A percentile compares a stretch with the other conserved stretches of the same genome.
phyloP scores from a whole-genome alignment of 192 early-diverging fungal species.

The Radiomyces spectabilis region DNA sequence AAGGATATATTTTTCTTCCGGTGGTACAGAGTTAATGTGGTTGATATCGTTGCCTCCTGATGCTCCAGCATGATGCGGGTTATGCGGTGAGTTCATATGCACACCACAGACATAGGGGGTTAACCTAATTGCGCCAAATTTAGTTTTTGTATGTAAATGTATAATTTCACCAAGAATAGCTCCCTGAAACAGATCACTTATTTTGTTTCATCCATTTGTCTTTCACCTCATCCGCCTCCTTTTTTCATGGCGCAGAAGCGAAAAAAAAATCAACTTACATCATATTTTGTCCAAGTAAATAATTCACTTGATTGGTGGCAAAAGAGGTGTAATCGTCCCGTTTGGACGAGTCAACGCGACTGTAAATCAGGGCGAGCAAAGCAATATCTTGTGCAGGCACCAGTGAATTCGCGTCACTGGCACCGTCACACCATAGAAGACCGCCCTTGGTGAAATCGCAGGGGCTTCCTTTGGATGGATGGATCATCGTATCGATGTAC shows the following conservation, averaged over 20 bases:
- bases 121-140: slow-evolving; percentile 14
- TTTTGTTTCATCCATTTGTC: background rate
- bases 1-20: slow-evolving; percentile 26
- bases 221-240: background rate
- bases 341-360: slow-evolving; percentile 6
- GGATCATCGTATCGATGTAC: slow-evolving; percentile 30
- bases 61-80: slow-evolving; percentile 50
- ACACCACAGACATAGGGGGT: slow-evolving; percentile 52
- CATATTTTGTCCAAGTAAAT: slow-evolving; percentile 46
- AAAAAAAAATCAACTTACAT: slow-evolving; percentile 25
- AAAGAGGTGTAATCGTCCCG: slow-evolving; percentile 10
- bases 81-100: slow-evolving; percentile 48
- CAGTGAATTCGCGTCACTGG: slow-evolving; percentile 22
- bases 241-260: too few relatives aligned
- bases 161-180: background rate
- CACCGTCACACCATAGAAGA: slow-evolving; percentile 28
- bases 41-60: slow-evolving; percentile 38
- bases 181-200: background rate
- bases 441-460: slow-evolving; percentile 40
- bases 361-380: slow-evolving; percentile 29
- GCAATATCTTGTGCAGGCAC: slow-evolving; percentile 27
- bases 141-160: background rate
- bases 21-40: slow-evolving; percentile 30
- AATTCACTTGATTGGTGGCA: slow-evolving; percentile 40
- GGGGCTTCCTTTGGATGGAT: slow-evolving; percentile 3